phyloP scores from a whole-genome alignment of 169 alveolate genomes.

The Eimeria acervulina region DNA sequence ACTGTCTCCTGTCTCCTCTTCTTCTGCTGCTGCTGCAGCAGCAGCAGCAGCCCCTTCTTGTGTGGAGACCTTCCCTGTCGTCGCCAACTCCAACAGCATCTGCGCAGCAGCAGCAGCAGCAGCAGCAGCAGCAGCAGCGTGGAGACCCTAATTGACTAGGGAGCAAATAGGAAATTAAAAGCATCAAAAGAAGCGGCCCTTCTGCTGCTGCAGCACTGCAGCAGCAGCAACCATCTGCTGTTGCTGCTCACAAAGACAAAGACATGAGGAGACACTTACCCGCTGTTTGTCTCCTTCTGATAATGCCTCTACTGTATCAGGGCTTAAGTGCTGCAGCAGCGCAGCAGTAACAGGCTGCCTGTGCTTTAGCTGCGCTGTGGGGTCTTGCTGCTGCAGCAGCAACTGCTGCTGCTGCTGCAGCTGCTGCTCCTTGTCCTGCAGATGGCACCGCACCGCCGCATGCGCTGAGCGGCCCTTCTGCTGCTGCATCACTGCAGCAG shows the following conservation, averaged over 20 bases:
- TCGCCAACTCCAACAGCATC: conserved; percentile 34
- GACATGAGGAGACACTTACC: neutral
- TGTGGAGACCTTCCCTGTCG: neutral
- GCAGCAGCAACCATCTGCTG: no score
- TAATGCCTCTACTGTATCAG: neutral
- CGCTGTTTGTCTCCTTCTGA: conserved; percentile 14
- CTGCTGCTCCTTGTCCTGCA: conserved; percentile 21
- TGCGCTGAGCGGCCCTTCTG: conserved; percentile 30
- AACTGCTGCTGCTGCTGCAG: conserved; percentile 55
- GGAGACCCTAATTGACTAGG: no score
- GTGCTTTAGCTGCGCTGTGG: neutral
- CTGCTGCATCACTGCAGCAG: conserved; percentile 64
- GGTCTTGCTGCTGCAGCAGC: conserved; percentile 33
- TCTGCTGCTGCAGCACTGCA: no score
- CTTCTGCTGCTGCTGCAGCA: conserved; percentile 49
- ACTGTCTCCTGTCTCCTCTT: neutral
- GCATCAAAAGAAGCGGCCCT: no score
- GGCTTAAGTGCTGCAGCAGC: conserved; percentile 23
- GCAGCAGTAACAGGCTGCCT: conserved; percentile 45
- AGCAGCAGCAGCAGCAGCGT: conserved; percentile 33
- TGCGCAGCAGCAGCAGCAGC: conserved; percentile 24
- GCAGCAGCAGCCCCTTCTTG: neutral
- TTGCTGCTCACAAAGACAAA: no score
- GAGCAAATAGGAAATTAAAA: no score
- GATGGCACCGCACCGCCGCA: neutral